These are phyloP conservation scores for Blastobotrys proliferans DNA, from an alignment of 1,139 yeast genomes.

Conservation along the genomic window DNA sequence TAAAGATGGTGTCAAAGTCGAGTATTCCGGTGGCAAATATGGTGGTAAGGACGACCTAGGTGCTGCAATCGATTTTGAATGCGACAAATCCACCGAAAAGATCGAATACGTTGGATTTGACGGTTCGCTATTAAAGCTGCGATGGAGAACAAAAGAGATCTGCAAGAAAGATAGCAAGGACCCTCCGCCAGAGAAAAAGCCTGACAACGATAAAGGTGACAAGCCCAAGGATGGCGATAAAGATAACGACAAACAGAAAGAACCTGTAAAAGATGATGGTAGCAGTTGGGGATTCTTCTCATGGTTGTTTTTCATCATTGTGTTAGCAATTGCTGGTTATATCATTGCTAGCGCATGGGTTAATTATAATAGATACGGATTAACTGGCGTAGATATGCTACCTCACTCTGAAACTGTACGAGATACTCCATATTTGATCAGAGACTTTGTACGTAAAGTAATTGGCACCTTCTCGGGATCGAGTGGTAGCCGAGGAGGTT, in stretches of 20 bases:
- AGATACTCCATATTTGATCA: conserved; percentile 77
- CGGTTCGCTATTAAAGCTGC: conserved; percentile 29
- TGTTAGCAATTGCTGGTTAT: conserved; percentile 65
- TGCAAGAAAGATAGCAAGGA: conserved; percentile 35
- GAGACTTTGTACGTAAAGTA: conserved; percentile 68
- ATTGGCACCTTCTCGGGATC: conserved; percentile 74
- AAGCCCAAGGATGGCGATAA: conserved; percentile 10
- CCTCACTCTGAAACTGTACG: conserved; percentile 50
- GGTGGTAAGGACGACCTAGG: conserved; percentile 52
- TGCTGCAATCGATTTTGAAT: conserved; percentile 51
- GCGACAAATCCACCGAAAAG: conserved; percentile 37
- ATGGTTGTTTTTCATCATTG: conserved; percentile 45
- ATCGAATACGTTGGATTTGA: conserved; percentile 36
- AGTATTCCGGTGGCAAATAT: conserved; percentile 62
- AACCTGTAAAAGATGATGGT: conserved; percentile 20
- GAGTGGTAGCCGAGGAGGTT: conserved; percentile 70
- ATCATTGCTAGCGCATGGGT: conserved; percentile 80
- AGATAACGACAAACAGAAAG: conserved; percentile 9
- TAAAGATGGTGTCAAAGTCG: conserved; percentile 44
- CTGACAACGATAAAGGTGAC: conserved; percentile 9
- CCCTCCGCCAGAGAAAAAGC: not conserved
- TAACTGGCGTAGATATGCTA: conserved; percentile 40
- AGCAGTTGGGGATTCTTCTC: conserved; percentile 37
- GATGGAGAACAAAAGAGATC: conserved; percentile 41
- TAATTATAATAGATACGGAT: conserved; percentile 40